Evolutionary conservation across 140 eudicot genomes (phyloP), one percentile per base, ranked within the genome.

Genomic region (Flaveria floridana): DNA sequence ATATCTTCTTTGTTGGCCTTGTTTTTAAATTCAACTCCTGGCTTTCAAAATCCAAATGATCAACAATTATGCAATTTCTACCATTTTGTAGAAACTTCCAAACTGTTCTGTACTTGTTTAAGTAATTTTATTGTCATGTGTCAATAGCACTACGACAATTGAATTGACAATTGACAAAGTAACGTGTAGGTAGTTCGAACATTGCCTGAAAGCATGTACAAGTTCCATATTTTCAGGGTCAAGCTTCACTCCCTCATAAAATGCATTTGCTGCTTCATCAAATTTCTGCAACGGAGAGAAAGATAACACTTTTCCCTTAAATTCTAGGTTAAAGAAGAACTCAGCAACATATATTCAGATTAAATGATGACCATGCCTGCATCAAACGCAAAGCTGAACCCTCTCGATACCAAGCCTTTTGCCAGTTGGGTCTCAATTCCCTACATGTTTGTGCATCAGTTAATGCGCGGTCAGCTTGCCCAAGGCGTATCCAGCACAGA

Each of bases 221-320:
- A 94, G 95, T 86, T 90, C 99, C 90, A 70, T 88, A 61, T 94
- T 94, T 78, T 94, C 99, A 70, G 99, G 99, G 81, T 86, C 89
- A 67, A 88, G 89, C 82, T 42, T 76, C 48, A 94, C 91, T 11
- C 99, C 99, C 75, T 94, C 99, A 70, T 94, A 94, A 80, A 94
- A 94, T 26, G 91, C 89, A 84, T 85, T 94, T 20, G 99, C 97
- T 72, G 99, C 99, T 65, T 90, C 99, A 18, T 94, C 97, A 84
- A 88, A 94, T 67, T 77, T 94, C 99, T 94, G 89, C 78, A 77
- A 63, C 3, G 52, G 63, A 37, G 48, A 34, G 41, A 2, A 50
- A 16, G 18, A 47, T 13, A 72, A 37, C 12, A 3, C 72, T 15
- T 58, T 1, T 71, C 2, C 10, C n/a, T 41, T 23, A 9, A 57